Percentiles rank a stretch among this genome's conserved stretches.
Evolutionary conservation across 2,329 filamentous ascomycete species (phyloP).

Genomic region (Lasiodiplodia sp.): DNA sequence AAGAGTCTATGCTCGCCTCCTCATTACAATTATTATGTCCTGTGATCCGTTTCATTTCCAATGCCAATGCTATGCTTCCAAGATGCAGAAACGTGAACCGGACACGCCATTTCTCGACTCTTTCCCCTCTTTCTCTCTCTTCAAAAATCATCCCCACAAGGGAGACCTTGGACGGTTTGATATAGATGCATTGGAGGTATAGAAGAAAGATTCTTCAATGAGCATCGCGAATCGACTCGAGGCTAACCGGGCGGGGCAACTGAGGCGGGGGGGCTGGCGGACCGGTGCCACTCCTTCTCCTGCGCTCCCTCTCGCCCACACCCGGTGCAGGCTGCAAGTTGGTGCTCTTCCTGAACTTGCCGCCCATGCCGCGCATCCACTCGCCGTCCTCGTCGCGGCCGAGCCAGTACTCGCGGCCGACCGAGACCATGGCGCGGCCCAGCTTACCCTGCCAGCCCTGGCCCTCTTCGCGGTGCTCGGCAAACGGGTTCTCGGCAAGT

Average conservation of each 20-base stretch:
- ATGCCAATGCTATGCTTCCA: conserved; percentile 19
- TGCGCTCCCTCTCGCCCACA: conserved; percentile 64
- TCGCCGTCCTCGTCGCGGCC: conserved; percentile 69
- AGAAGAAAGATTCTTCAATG: background rate
- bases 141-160: background rate
- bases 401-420: conserved; percentile 82
- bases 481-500: conserved; percentile 73
- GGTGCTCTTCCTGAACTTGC: conserved; percentile 62
- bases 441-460: conserved; percentile 80
- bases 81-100: conserved; percentile 7
- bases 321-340: conserved; percentile 52
- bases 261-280: conserved; percentile 51
- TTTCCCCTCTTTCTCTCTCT: background rate
- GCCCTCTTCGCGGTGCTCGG: conserved; percentile 72
- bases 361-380: conserved; percentile 71
- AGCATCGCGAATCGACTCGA: conserved; percentile 11
- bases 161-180: background rate
- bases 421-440: conserved; percentile 78
- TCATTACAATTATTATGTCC: conserved; percentile 17
- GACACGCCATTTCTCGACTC: background rate
- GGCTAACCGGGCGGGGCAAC: conserved; percentile 18
- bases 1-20: background rate
- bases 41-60: background rate
- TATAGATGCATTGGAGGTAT: background rate
- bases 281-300: conserved; percentile 68